phyloP scores from a whole-genome alignment of 73 alveolate species.

The Tetrahymena thermophila region DNA sequence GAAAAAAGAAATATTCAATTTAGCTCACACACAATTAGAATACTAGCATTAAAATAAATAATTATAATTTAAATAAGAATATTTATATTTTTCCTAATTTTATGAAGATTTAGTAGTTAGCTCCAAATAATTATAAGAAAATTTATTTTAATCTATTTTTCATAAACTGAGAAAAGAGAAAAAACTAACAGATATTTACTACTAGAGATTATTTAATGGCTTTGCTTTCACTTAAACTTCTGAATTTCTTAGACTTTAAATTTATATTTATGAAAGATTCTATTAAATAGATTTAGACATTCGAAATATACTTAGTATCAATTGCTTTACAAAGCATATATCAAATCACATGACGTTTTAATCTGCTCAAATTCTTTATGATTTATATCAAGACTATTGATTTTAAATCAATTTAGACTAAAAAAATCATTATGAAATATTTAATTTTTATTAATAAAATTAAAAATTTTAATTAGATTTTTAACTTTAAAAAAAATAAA shows the following conservation, averaged over 20 bases:
- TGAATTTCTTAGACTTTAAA: no score
- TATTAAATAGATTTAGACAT: background rate
- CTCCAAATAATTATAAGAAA: background rate
- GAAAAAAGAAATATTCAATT: background rate
- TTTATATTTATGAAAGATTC: no score
- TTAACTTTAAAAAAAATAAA: no score
- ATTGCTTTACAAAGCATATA: background rate
- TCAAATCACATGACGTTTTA: background rate
- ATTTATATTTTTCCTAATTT: background rate
- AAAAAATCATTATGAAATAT: no score
- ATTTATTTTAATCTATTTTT: background rate
- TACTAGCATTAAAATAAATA: background rate
- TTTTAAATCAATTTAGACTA: no score
- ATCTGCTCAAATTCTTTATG: background rate
- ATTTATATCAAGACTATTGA: background rate
- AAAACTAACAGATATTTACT: background rate
- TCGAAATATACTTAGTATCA: background rate
- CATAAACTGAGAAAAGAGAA: background rate
- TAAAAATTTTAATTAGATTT: no score
- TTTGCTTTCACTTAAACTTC: background rate
- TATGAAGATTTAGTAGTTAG: background rate
- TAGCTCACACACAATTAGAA: background rate
- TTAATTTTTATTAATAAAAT: no score
- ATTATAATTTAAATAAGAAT: background rate
- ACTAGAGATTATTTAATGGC: background rate